A percentile compares a stretch with the other conserved stretches of the same genome.
These are phyloP conservation scores for Pythium rhizo-oryzae DNA, from an alignment of 352 stramenopile genomes.

Conservation along the genomic window DNA sequence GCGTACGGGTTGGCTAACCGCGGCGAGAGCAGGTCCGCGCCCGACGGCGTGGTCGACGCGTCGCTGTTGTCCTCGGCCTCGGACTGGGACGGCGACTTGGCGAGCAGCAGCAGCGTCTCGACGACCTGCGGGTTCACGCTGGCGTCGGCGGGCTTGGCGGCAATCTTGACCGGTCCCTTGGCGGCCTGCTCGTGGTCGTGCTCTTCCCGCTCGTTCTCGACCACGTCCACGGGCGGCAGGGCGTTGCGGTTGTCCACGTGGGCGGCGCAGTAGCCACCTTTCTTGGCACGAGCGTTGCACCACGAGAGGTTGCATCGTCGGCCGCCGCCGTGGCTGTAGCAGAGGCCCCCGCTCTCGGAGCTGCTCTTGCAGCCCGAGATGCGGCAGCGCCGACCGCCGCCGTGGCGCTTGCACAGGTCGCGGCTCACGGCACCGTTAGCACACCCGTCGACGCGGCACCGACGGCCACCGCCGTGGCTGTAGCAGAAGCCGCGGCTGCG, in stretches of 20 bases:
- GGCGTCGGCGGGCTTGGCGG: slow-evolving; percentile 6
- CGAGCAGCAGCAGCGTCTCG: slow-evolving; percentile 67
- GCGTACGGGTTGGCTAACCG: slow-evolving; percentile 32
- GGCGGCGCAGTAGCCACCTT: slow-evolving; percentile 66
- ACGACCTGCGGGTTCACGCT: no score
- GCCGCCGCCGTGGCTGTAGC: slow-evolving; percentile 77
- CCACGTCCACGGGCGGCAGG: slow-evolving; percentile 19
- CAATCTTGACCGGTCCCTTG: slow-evolving; percentile 17
- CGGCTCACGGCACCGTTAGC: slow-evolving; percentile 76
- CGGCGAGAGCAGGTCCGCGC: slow-evolving; percentile 16
- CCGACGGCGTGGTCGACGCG: slow-evolving; percentile 11
- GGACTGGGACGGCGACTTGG: slow-evolving; percentile 36
- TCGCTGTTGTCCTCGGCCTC: slow-evolving; percentile 22
- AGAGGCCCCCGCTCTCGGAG: slow-evolving; percentile 70
- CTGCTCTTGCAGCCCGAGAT: slow-evolving; percentile 73
- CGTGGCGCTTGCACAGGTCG: slow-evolving; percentile 82
- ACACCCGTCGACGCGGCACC: slow-evolving; percentile 67
- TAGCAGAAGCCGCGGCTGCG: slow-evolving; percentile 82
- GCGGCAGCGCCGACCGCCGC: slow-evolving; percentile 67
- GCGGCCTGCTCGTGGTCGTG: background rate
- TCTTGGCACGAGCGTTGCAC: slow-evolving; percentile 77
- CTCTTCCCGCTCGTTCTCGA: slow-evolving; percentile 24
- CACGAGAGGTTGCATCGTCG: slow-evolving; percentile 66
- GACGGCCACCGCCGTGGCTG: slow-evolving; percentile 67
- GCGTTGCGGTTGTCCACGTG: slow-evolving; percentile 40